Base-by-base conservation (phyloP, 306 rosid genomes). In the Crotalaria pallida region DNA sequence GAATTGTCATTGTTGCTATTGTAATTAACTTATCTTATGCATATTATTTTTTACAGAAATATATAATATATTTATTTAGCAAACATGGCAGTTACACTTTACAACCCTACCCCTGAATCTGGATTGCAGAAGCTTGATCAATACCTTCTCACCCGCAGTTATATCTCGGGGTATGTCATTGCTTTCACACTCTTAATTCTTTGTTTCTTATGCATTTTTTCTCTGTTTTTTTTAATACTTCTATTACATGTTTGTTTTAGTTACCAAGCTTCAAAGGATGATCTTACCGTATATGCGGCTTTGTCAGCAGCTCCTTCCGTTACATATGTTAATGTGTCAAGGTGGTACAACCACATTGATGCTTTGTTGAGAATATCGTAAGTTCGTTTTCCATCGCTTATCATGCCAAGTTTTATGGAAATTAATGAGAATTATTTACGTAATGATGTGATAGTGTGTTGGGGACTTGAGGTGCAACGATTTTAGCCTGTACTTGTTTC, bases 181-280 rank as follows among this genome's bases (percentile, higher is more conserved):
- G 8, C 0, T 47, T 31, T 44, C 21, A 0, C 45, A 9, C 8
- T 16, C 0, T 19, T 12, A 22, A 13, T 7, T 43, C 13, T 0
- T 52, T 27, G 33, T 16, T 36, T 44, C 3, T 51, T 23, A 31
- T 22, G 16, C 9, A 3, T 52, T 6, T 27, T 27, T 4, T 26
- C 31, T 3, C 5, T n/a, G n/a, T n/a, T 53, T n/a, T n/a, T n/a
- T n/a, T n/a, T n/a, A n/a, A n/a, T n/a, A n/a, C 2, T 40, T 0
- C 15, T 5, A 48, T 65, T 67, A 13, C 15, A 3, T 59, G 24
- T 34, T 49, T 5, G 56, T 33, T 82, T 13, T 62, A 90, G 97
- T 56, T 91, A 85, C 61, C 96, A 84, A 57, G 92, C 97, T 18
- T 88, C 99, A 0, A 94, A 88, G 87, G 99, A 94, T 60, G 97